phyloP scores from a whole-genome alignment of 352 stramenopile species.

The Globisporangium echinulatum region DNA sequence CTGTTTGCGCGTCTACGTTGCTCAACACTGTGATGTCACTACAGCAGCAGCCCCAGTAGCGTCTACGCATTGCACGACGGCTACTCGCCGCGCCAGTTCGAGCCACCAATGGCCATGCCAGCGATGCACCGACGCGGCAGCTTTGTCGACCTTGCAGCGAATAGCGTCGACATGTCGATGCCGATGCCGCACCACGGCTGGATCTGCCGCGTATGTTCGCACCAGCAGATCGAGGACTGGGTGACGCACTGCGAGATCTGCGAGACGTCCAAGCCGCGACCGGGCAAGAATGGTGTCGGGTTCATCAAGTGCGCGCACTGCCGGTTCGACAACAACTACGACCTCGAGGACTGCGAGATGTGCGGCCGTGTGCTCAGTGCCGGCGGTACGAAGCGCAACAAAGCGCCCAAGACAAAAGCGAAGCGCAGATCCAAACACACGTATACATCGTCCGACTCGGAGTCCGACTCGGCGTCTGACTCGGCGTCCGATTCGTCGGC shows the following conservation, averaged over 20 bases:
- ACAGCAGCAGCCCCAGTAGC: neutral
- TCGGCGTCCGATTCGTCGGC: neutral
- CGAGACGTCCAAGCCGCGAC: conserved; percentile 54
- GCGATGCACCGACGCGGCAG: conserved; percentile 15
- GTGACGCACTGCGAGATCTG: conserved; percentile 67
- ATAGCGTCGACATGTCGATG: conserved; percentile 21
- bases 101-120: conserved; percentile 28
- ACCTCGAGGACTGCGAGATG: conserved; percentile 63
- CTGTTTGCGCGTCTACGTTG: too few species aligned
- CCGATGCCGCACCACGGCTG: conserved; percentile 37
- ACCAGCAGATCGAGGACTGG: conserved; percentile 67
- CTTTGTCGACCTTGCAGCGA: conserved; percentile 27
- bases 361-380: conserved; percentile 36
- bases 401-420: conserved; percentile 8
- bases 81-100: conserved; percentile 12
- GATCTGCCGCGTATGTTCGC: conserved; percentile 61
- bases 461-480: neutral
- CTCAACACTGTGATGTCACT: too few species aligned
- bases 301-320: conserved; percentile 61
- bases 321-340: conserved; percentile 76
- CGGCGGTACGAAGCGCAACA: conserved; percentile 25
- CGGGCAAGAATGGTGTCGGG: conserved; percentile 31
- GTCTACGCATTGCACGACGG: conserved; percentile 9
- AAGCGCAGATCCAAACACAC: conserved; percentile 27
- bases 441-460: neutral